phyloP scores from a whole-genome alignment of 139 green algal genomes.

The Coelastrella sp. region DNA sequence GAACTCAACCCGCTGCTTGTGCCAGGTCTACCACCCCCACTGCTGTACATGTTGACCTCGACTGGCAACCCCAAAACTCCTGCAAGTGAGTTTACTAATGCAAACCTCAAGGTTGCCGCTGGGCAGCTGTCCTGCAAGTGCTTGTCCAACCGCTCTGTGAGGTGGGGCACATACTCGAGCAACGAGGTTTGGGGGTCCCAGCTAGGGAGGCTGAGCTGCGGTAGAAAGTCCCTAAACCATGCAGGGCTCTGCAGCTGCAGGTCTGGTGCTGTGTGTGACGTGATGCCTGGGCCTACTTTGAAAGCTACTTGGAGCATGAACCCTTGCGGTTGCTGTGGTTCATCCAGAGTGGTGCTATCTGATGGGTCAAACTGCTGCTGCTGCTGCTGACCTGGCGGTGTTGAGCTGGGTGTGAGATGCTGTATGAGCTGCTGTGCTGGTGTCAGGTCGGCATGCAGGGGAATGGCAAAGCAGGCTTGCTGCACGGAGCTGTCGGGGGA shows the following conservation, averaged over 20 bases:
- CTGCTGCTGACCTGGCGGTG: background rate
- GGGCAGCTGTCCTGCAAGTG: conserved; percentile 26
- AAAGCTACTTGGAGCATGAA: conserved; percentile 36
- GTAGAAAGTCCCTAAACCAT: background rate
- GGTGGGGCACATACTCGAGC: conserved; percentile 27
- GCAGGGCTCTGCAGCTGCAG: conserved; percentile 24
- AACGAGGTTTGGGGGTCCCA: conserved; percentile 35
- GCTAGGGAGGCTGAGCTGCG: background rate
- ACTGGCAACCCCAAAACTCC: conserved; percentile 11
- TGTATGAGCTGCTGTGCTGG: conserved; percentile 18
- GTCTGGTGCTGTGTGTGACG: background rate
- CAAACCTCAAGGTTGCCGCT: conserved; percentile 12
- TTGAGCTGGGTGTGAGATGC: background rate
- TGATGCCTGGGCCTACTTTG: background rate
- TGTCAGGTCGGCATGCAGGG: background rate
- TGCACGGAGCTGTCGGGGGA: background rate
- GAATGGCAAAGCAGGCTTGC: conserved; percentile 25
- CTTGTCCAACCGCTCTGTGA: conserved; percentile 29
- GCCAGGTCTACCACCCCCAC: background rate
- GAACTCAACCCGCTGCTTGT: conserved; percentile 4
- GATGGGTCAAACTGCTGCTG: conserved; percentile 1
- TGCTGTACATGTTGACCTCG: conserved; percentile 27
- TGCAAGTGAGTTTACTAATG: conserved; percentile 11
- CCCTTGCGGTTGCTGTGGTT: conserved; percentile 8
- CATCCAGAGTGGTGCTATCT: background rate